Base-by-base conservation (phyloP, 139 green algal species). In the Chlamydomonas incerta region DNA sequence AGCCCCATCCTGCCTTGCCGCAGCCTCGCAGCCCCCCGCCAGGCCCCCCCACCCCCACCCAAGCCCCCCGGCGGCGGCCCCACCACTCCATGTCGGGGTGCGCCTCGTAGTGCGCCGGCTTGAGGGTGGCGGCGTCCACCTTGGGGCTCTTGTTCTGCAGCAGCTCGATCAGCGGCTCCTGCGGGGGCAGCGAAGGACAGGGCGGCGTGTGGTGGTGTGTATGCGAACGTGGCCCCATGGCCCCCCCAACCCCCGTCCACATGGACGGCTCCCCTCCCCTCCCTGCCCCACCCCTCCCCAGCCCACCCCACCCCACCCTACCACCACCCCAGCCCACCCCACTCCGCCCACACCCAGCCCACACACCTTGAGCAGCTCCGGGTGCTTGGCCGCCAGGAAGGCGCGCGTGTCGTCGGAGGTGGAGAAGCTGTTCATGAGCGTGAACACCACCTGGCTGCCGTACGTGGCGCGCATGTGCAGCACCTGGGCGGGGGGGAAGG, bases 361-460 rank as follows among this genome's bases (percentile, higher is more conserved):
- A 17, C 57, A 26, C 87, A 96, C 94, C 17, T 82, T 72, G 14
- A 97, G 88, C 71, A 98, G 92, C 81, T 98, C 96, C 31, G 87
- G 66, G 77, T 98, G 94, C 14, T 70, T 66, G 37, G 90, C 85
- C 37, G 52, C 37, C 31, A 98, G 91, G 87, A 96, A 95, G 0
- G 73, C 94, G 57, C 90, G 90, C 2, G 95, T 98, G 93, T 98
- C 96, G 2, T 84, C 91, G n/a, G 71, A 92, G 52, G 96, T 98
- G 87, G 55, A 90, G 91, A 98, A 99, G 65, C 65, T 91, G 94
- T 99, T 98, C 96, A 99, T 99, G 35, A 99, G 92, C 23, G 97
- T 92, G 86, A 98, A 99, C 5, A 66, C 41, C 52, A 96, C 91
- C 46, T 96, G 89, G 85, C 85, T 87, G 72, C 89, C 92, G 72